phyloP scores from a whole-genome alignment of 2,329 filamentous ascomycete species.

The Talaromyces pinophilus region DNA sequence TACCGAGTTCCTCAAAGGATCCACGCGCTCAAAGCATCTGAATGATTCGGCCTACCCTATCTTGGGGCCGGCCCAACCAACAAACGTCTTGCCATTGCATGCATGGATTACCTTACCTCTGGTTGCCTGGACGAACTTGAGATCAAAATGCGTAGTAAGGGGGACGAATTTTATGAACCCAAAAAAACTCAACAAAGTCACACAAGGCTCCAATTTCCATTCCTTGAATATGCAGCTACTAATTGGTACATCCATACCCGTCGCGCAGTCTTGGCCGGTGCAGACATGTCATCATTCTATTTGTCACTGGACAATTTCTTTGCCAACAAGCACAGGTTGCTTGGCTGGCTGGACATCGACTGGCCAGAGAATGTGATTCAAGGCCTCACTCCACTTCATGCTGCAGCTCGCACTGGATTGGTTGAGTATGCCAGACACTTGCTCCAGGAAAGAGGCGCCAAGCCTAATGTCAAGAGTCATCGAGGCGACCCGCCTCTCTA shows the following conservation, averaged over 20 bases:
- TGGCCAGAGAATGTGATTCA: constrained; percentile 3
- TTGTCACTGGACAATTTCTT: constrained; percentile 12
- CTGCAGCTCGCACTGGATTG: constrained; percentile 17
- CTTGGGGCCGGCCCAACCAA: constrained; percentile 15
- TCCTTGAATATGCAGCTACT: constrained; percentile 18
- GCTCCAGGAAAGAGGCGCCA: constrained; percentile 7
- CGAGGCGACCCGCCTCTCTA: constrained; percentile 2
- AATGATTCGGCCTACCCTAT: constrained; percentile 6
- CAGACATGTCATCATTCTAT: constrained; percentile 13
- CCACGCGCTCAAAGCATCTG: constrained; percentile 9
- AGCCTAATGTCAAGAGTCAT: constrained; percentile 3
- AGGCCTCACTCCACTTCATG: constrained; percentile 18
- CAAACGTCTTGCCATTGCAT: constrained; percentile 18
- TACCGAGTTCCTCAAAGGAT: constrained; percentile 47
- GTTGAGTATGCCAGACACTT: constrained; percentile 14
- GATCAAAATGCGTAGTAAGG: neutral
- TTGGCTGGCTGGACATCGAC: constrained; percentile 15
- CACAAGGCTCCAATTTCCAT: constrained; percentile 7
- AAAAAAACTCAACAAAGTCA: neutral
- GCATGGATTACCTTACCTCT: constrained; percentile 16
- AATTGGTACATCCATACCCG: constrained; percentile 16
- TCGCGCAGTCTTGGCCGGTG: constrained; percentile 3
- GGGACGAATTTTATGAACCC: neutral
- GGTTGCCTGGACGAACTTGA: constrained; percentile 9
- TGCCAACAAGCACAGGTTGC: constrained; percentile 1